Percentiles rank a stretch among this genome's conserved stretches.
Conservation (phyloP, 306 rosid genomes). For the Cicer bijugum region DNA sequence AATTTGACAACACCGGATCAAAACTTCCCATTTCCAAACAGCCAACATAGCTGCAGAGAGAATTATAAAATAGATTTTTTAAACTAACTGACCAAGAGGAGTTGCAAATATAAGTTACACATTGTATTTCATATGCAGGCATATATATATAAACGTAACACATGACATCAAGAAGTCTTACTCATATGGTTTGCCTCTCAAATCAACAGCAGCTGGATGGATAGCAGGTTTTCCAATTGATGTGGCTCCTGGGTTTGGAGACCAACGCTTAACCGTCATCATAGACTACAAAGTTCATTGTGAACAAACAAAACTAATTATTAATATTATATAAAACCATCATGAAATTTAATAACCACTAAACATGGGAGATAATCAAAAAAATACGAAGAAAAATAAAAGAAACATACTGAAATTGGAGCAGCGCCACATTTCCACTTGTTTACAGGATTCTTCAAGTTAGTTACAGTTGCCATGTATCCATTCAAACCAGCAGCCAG, state of each 20-base stretch:
- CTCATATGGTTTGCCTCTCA: conserved; percentile 98
- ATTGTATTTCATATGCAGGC: neutral
- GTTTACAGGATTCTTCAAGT: conserved; percentile 82
- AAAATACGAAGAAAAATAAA: conserved; percentile 1
- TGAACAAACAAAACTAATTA: conserved; percentile 31
- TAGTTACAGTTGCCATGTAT: conserved; percentile 89
- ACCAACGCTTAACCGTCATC: conserved; percentile 97
- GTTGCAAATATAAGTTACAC: conserved; percentile 4
- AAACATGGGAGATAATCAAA: conserved; percentile 11
- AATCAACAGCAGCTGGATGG: conserved; percentile 92
- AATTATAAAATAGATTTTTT: too few species aligned
- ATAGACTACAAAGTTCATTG: conserved; percentile 61
- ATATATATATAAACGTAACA: neutral
- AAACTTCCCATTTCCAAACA: too few species aligned
- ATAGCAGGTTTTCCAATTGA: conserved; percentile 95
- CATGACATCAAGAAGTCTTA: conserved; percentile 49
- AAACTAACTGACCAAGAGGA: neutral
- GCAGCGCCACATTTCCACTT: conserved; percentile 97
- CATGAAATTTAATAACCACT: conserved; percentile 7
- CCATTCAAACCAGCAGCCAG: conserved; percentile 71
- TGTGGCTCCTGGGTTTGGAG: conserved; percentile 78
- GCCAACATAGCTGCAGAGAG: too few species aligned
- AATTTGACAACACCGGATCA: too few species aligned
- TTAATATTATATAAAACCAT: conserved; percentile 25
- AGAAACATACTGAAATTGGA: conserved; percentile 69